These are phyloP conservation scores for Hansenula sp. DNA, from an alignment of 1,139 yeast species.

Conservation along the genomic window DNA sequence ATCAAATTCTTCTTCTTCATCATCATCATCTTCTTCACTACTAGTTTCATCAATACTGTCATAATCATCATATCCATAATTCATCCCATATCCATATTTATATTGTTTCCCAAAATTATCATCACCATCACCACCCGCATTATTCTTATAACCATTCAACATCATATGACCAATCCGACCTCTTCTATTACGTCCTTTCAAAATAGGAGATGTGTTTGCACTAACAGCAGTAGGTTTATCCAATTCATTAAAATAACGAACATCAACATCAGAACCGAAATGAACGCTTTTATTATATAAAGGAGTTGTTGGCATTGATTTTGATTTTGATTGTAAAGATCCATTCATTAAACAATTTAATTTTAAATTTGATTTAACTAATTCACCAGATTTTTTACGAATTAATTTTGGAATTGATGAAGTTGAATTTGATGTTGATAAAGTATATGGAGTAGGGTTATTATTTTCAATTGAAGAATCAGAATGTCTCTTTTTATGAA, in stretches of 20 bases:
- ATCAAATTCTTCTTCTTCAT: constrained; percentile 17
- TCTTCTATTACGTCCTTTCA: constrained; percentile 20
- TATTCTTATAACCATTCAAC: too few species aligned
- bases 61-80: constrained; percentile 8
- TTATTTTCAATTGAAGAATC: constrained; percentile 1
- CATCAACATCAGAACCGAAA: constrained; percentile 67
- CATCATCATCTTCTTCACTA: constrained; percentile 25
- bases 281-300: constrained; percentile 69
- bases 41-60: constrained; percentile 26
- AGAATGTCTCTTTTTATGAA: constrained; percentile 2
- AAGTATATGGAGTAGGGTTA: not conserved
- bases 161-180: constrained; percentile 13
- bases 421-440: constrained; percentile 3
- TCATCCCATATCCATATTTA: constrained; percentile 5
- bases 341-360: constrained; percentile 35
- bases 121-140: constrained; percentile 19
- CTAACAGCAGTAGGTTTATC: constrained; percentile 78
- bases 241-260: constrained; percentile 64
- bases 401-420: constrained; percentile 31
- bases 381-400: constrained; percentile 77
- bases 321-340: too few species aligned
- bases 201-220: constrained; percentile 56
- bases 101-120: constrained; percentile 12
- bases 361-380: constrained; percentile 71
- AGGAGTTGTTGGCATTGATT: constrained; percentile 73